Evolutionary conservation across 371 early-diverging fungal species (phyloP), one percentile per base, ranked within the genome.

Genomic region (Mucor lusitanicus): DNA sequence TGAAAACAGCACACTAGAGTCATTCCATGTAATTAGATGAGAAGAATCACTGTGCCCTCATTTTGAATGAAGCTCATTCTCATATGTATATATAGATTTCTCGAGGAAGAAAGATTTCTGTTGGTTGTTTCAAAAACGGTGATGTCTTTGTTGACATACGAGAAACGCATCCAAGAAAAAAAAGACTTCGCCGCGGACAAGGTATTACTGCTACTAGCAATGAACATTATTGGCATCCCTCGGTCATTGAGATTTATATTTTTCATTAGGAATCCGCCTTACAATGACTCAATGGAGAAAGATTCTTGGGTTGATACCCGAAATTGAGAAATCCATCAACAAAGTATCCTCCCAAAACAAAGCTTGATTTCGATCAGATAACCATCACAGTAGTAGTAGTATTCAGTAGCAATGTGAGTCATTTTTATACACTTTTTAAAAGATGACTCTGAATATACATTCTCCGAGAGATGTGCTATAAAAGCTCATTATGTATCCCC

Each of bases 281-380:
- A 74, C 77, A 0, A 13, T 70, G 13, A 64, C 58, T 48, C 77
- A 76, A 66, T 76, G 70, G 68, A 65, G 55, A 13, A 68, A 62
- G n/a, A 54, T 76, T 17, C 57, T 54, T 28, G 71, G 68, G 1
- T 50, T 71, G 9, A 23, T 76, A 11, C 67, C 69, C 5, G 66
- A 71, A 6, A 68, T 76, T 32, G 68, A 76, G 23, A 57, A 62
- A 7, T 70, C 73, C 1, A 59, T 73, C 15, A 40, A 66, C 9
- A 25, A 66, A 32, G 32, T 32, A 27, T 8, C 33, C 13, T 32
- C 44, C 58, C 57, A 68, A 48, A 59, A 68, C 6, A 42, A 71
- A 23, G 53, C 50, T 50, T 50, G 50, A 54, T 5, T 21, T 17
- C 6, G n/a, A 42, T 46, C 19, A 19, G 23, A 21, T 21, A 46